A percentile compares a stretch with the other conserved stretches of the same genome.
Conservation (phyloP, 768 basidiomycete species). For the Russula olivacea region DNA sequence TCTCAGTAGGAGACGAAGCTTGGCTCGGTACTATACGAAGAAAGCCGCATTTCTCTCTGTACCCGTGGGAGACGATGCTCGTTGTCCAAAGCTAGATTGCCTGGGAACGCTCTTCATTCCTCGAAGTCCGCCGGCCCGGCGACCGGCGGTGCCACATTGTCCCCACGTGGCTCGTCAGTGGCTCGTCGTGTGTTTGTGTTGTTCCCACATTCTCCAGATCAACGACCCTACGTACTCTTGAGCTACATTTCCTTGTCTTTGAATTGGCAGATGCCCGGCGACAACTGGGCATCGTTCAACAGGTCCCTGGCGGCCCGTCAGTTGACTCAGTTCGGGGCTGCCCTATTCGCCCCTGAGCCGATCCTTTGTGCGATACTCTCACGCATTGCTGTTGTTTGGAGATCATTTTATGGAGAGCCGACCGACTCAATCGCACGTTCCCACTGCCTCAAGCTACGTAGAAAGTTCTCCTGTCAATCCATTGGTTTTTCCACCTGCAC, state of each 20-base stretch:
- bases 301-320: no score
- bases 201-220: not conserved
- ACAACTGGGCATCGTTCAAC: not conserved
- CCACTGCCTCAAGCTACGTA: no score
- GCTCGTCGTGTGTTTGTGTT: no score
- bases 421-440: no score
- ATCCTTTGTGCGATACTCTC: not conserved
- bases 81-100: not conserved
- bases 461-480: not conserved
- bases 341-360: conserved; percentile 12
- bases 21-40: not conserved
- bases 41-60: not conserved
- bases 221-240: not conserved
- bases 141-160: not conserved
- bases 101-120: not conserved
- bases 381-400: no score
- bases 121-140: not conserved
- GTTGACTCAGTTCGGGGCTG: no score
- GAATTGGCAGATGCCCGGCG: not conserved
- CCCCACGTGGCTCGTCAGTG: no score
- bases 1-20: not conserved
- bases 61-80: not conserved
- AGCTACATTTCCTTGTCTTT: not conserved
- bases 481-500: not conserved
- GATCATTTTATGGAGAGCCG: no score